These are phyloP conservation scores for Pichia gijzeniarum DNA, from an alignment of 805 yeast species.

Conservation along the genomic window DNA sequence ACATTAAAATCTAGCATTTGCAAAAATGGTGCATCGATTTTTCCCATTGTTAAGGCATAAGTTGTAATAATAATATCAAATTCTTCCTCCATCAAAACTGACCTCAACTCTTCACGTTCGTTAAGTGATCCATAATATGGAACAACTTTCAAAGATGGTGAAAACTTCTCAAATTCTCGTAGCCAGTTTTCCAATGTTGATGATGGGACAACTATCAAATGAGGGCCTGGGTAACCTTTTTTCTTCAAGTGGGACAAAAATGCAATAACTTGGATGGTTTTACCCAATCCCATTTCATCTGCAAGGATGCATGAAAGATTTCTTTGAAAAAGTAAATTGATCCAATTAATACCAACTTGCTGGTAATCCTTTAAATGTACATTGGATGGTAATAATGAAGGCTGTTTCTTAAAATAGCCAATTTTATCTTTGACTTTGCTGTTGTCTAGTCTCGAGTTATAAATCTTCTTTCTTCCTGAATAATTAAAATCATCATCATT, in stretches of 20 bases:
- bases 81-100: slow-evolving; percentile 49
- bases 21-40: slow-evolving; percentile 74
- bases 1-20: slow-evolving; percentile 72
- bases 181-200: slow-evolving; percentile 97
- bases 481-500: slow-evolving; percentile 26
- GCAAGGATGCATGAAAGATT: slow-evolving; percentile 88
- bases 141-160: slow-evolving; percentile 74
- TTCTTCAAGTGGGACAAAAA: slow-evolving; percentile 82
- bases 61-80: slow-evolving; percentile 94
- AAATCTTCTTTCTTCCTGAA: slow-evolving; percentile 13
- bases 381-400: slow-evolving; percentile 55
- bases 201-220: slow-evolving; percentile 90
- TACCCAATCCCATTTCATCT: slow-evolving; percentile 98
- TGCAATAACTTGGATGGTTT: slow-evolving; percentile 93
- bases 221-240: slow-evolving; percentile 60
- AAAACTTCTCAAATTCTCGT: slow-evolving; percentile 84
- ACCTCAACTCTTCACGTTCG: slow-evolving; percentile 82
- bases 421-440: slow-evolving; percentile 13
- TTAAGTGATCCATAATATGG: slow-evolving; percentile 88
- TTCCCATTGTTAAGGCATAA: slow-evolving; percentile 79
- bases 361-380: slow-evolving; percentile 80
- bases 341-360: slow-evolving; percentile 97
- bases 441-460: slow-evolving; percentile 28
- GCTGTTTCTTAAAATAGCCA: slow-evolving; percentile 62
- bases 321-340: slow-evolving; percentile 68